Evolutionary conservation across 148 eudicot species (phyloP).

Genomic region (Rhododendron ovatum): DNA sequence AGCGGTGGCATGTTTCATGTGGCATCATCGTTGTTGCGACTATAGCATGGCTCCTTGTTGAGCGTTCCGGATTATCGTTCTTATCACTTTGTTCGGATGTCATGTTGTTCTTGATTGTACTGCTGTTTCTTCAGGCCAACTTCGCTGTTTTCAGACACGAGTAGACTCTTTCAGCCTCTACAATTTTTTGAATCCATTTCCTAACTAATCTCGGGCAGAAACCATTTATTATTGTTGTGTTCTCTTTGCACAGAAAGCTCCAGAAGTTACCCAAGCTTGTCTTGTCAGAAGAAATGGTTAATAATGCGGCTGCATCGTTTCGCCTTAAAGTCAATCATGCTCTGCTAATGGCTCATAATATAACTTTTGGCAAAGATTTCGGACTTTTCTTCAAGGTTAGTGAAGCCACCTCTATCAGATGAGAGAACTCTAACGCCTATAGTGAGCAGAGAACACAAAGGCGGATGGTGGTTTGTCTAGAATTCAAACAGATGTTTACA

Average conservation of each 20-base stretch:
- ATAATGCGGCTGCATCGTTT: conserved; percentile 84
- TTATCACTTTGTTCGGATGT: conserved; percentile 76
- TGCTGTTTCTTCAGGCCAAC: conserved; percentile 72
- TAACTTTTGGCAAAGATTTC: conserved; percentile 93
- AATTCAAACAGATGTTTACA: neutral
- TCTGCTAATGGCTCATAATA: conserved; percentile 90
- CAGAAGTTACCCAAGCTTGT: conserved; percentile 75
- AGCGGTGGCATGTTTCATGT: conserved; percentile 51
- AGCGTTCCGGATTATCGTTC: conserved; percentile 70
- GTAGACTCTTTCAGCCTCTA: conserved; percentile 27
- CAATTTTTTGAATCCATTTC: neutral
- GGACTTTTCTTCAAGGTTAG: conserved; percentile 79
- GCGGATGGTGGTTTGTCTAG: neutral
- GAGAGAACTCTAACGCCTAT: neutral
- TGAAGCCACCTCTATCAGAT: neutral
- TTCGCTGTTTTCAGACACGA: conserved; percentile 50
- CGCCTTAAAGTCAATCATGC: conserved; percentile 70
- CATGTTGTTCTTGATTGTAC: conserved; percentile 61
- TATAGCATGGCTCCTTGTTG: conserved; percentile 72
- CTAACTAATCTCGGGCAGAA: neutral
- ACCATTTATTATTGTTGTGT: neutral
- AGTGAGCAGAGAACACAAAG: neutral
- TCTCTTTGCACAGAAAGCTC: conserved; percentile 49
- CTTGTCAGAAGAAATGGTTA: conserved; percentile 90
- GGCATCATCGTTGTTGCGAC: conserved; percentile 77